phyloP scores from a whole-genome alignment of 129 eudicot species.

The Escallonia herrerae region DNA sequence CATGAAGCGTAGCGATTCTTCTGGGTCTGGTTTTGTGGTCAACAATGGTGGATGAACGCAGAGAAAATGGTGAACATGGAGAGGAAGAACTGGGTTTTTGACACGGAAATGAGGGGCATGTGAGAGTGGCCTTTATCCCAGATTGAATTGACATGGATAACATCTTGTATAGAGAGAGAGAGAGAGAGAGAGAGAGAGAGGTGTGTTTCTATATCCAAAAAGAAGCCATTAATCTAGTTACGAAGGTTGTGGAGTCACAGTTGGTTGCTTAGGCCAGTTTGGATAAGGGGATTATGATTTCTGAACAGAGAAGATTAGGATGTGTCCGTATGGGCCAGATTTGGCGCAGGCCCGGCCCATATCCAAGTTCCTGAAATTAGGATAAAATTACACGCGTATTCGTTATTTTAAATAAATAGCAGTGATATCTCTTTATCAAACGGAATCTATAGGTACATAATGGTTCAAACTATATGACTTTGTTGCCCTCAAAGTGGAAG shows the following conservation, averaged over 20 bases:
- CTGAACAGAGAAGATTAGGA: neutral
- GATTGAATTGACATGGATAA: slow-evolving; percentile 56
- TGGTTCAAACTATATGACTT: too few relatives aligned
- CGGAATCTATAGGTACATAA: too few relatives aligned
- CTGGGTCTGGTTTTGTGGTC: slow-evolving; percentile 11
- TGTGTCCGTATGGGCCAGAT: neutral
- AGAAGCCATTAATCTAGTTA: slow-evolving; percentile 2
- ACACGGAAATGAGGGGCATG: slow-evolving; percentile 31
- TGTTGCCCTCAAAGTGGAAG: too few relatives aligned
- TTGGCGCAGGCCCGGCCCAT: neutral
- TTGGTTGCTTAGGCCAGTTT: neutral
- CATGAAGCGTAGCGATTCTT: slow-evolving; percentile 27
- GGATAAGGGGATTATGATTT: slow-evolving; percentile 17
- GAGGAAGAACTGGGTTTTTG: slow-evolving; percentile 12
- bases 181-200: slow-evolving; percentile 1
- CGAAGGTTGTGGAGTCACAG: neutral
- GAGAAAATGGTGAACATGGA: neutral
- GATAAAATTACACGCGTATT: too few relatives aligned
- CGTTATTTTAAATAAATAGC: too few relatives aligned
- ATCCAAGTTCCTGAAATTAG: too few relatives aligned
- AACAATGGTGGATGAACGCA: slow-evolving; percentile 7
- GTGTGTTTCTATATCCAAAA: slow-evolving; percentile 2
- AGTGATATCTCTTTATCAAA: too few relatives aligned
- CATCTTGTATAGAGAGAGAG: too few relatives aligned
- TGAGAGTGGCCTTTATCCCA: slow-evolving; percentile 22